These are phyloP conservation scores for Oryza officinalis DNA, from an alignment of 176 grass and related monocot species.

Conservation along the genomic window DNA sequence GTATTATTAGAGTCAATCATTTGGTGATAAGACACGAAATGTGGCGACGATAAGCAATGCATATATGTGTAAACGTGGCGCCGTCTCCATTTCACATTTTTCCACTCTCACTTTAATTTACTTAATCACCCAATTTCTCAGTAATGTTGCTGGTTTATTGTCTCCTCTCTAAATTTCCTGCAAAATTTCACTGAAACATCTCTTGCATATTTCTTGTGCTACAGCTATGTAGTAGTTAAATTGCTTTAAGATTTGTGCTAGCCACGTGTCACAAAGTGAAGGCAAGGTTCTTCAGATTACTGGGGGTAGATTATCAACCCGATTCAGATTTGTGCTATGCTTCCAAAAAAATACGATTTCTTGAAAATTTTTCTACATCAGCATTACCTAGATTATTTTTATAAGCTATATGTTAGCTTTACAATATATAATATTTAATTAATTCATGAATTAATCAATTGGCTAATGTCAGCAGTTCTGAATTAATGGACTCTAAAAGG, in stretches of 20 bases:
- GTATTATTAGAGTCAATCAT: slow-evolving; percentile 14
- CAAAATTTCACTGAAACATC: background rate
- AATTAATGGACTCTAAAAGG: too few species aligned
- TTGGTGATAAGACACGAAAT: background rate
- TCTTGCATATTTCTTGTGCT: background rate
- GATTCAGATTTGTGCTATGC: too few species aligned
- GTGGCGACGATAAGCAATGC: background rate
- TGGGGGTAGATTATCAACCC: too few species aligned
- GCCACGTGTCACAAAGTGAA: background rate
- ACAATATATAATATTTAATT: too few species aligned
- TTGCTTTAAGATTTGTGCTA: background rate
- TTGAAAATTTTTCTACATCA: too few species aligned
- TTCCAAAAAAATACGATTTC: too few species aligned
- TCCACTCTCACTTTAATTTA: background rate
- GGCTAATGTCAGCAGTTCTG: too few species aligned
- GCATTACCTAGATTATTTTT: too few species aligned
- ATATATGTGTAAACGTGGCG: background rate
- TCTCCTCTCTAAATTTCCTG: background rate
- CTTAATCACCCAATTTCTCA: background rate
- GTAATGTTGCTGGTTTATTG: background rate
- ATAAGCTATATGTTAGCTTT: too few species aligned
- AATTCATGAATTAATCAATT: too few species aligned
- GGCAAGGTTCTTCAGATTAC: background rate
- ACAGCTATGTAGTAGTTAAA: background rate
- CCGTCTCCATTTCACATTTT: slow-evolving; percentile 23